These are phyloP conservation scores for Suhomyces terraborum DNA, from an alignment of 1,139 yeast species.

Conservation along the genomic window DNA sequence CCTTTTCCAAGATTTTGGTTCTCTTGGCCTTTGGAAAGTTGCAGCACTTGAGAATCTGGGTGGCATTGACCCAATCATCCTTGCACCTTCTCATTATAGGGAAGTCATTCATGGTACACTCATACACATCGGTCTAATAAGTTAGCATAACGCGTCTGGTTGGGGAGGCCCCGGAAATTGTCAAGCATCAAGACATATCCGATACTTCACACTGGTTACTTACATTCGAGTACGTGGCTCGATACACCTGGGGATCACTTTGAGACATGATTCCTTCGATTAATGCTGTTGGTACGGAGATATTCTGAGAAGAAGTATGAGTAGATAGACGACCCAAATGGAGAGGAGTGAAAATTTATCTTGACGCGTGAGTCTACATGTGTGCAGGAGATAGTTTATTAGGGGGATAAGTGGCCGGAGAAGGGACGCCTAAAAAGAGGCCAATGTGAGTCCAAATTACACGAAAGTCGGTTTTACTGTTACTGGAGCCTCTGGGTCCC, in stretches of 20 bases:
- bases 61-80: conserved; percentile 98
- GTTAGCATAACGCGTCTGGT: conserved; percentile 14
- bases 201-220: no score
- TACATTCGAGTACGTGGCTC: conserved; percentile 25
- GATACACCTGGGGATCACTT: conserved; percentile 21
- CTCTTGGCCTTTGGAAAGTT: conserved; percentile 93
- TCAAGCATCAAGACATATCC: no score
- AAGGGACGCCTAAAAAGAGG: no score
- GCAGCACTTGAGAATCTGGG: conserved; percentile 92
- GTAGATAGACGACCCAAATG: conserved; percentile 8
- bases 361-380: conserved; percentile 11
- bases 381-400: conserved; percentile 10
- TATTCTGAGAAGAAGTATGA: conserved; percentile 6
- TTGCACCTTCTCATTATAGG: conserved; percentile 91
- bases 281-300: neutral
- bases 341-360: conserved; percentile 15
- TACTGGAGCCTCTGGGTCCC: no score
- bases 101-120: conserved; percentile 74
- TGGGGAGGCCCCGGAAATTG: no score
- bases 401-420: neutral
- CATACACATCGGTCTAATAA: conserved; percentile 67
- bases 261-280: conserved; percentile 9
- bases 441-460: no score
- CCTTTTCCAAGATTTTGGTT: conserved; percentile 87
- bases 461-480: no score